Evolutionary conservation across 257 asterid genomes (phyloP), one percentile per base, ranked within the genome.

Genomic region (Lycium ferocissimum): DNA sequence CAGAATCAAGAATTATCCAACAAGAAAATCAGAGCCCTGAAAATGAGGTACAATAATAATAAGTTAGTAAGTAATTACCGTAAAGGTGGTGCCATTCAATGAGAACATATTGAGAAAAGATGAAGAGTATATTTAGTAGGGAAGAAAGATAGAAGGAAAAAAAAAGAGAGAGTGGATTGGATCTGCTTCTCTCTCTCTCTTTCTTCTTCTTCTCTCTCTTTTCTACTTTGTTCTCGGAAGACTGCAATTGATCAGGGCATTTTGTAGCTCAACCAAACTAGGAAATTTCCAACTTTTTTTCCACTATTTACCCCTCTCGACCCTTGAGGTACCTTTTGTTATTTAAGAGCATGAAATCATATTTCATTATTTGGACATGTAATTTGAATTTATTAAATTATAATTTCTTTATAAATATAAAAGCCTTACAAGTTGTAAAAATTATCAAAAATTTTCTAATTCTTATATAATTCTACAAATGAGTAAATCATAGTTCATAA

Each of bases 51-150:
- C 1, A 26, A 26, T 26, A 26, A 26, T 26, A 26, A 26, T 80
- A 13, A 79, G 33, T 6, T 63, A 10, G 72, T 22, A 84, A 3
- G 4, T 26, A 26, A 26, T 88, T 94, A 95, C 99, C 97, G 93
- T 84, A 58, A 92, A 91, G 86, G 38, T 87, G 92, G 86, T 89
- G 66, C 93, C 93, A 17, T 89, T 93, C 11, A 95, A 83, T 37
- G 99, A 90, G 84, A 95, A 91, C 99, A 95, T 95, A 86, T 86
- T 66, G 90, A 86, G 79, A 71, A 81, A 79, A 56, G 72, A 40
- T 73, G 75, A 86, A 62, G 17, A 84, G 33, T 3, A 17, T 56
- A 2, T n/a, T 22, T 62, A 59, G 66, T 20, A 20, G 58, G 20
- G 73, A 66, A 65, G 12, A 11, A n/a, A 62, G 9, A 11, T 10